Percentiles rank a stretch among this genome's conserved stretches.
Evolutionary conservation across 2,329 filamentous ascomycete genomes (phyloP).

Genomic region (Furcasterigmium sp.): DNA sequence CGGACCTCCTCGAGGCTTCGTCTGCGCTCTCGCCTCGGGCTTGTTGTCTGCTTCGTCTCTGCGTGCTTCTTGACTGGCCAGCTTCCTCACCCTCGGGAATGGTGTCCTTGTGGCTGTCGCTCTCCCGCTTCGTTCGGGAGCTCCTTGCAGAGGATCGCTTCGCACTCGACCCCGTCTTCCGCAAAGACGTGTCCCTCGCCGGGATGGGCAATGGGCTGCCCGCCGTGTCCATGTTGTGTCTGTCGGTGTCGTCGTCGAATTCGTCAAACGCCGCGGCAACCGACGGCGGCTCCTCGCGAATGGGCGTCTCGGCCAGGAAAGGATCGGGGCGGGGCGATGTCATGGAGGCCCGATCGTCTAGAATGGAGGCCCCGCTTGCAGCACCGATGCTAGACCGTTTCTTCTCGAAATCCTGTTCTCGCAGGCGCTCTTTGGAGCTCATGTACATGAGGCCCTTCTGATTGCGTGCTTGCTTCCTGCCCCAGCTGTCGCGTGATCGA

Average conservation of each 20-base stretch:
- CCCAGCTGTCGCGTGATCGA: conserved; percentile 58
- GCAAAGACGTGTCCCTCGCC: conserved; percentile 61
- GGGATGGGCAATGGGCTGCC: conserved; percentile 53
- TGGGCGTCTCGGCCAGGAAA: conserved; percentile 46
- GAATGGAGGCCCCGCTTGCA: no score
- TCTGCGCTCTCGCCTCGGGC: not conserved
- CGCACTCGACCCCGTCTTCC: conserved; percentile 39
- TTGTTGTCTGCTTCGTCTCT: conserved; percentile 13
- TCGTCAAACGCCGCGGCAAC: not conserved
- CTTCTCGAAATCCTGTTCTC: conserved; percentile 57
- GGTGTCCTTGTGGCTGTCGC: conserved; percentile 29
- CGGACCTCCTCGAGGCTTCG: conserved; percentile 9
- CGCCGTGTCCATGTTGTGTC: conserved; percentile 19
- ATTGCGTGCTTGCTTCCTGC: conserved; percentile 46
- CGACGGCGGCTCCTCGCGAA: conserved; percentile 46
- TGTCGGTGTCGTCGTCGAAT: conserved; percentile 3
- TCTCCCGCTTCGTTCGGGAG: conserved; percentile 44
- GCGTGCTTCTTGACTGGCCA: not conserved
- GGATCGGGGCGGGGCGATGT: conserved; percentile 37
- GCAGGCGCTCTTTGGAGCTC: conserved; percentile 64
- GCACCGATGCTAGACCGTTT: conserved; percentile 46
- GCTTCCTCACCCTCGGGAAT: conserved; percentile 38
- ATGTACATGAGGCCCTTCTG: conserved; percentile 65
- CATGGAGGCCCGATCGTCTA: conserved; percentile 33
- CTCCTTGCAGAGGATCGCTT: conserved; percentile 49